Evolutionary conservation across 2,329 filamentous ascomycete genomes (phyloP).

Genomic region (Xylaria sp.): DNA sequence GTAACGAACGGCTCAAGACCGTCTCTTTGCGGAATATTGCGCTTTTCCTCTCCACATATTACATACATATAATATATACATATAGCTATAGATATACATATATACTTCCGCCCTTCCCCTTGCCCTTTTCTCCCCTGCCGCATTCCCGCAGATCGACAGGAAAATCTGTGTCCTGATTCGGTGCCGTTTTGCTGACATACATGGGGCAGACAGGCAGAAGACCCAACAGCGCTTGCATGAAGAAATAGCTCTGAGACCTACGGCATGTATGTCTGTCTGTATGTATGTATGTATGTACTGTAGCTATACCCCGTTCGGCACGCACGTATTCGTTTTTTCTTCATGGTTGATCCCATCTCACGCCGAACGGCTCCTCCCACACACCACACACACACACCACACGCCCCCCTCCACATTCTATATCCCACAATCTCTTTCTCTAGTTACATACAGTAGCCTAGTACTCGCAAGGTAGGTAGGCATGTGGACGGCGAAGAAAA

Average conservation of each 20-base stretch:
- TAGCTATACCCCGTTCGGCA: constrained; percentile 11
- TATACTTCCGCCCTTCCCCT: background rate
- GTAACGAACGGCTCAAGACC: no score
- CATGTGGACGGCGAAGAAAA: no score
- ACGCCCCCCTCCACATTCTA: background rate
- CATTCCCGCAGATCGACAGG: constrained; percentile 25
- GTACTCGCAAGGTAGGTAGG: background rate
- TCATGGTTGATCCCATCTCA: background rate
- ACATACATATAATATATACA: no score
- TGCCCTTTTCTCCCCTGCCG: constrained; percentile 9
- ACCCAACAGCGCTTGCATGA: constrained; percentile 32
- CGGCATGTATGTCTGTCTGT: constrained; percentile 6
- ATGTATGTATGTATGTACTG: background rate
- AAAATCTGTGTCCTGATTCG: constrained; percentile 30
- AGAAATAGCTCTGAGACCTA: constrained; percentile 7
- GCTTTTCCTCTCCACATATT: background rate
- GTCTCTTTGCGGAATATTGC: no score
- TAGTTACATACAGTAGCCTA: background rate
- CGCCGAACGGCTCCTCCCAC: background rate
- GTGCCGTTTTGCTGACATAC: constrained; percentile 35
- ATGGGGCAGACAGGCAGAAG: constrained; percentile 19
- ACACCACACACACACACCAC: background rate
- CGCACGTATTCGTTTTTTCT: constrained; percentile 18
- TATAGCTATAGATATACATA: background rate
- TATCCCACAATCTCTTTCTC: background rate